Evolutionary conservation across 306 rosid species (phyloP).

Genomic region (Medicago ruthenica): DNA sequence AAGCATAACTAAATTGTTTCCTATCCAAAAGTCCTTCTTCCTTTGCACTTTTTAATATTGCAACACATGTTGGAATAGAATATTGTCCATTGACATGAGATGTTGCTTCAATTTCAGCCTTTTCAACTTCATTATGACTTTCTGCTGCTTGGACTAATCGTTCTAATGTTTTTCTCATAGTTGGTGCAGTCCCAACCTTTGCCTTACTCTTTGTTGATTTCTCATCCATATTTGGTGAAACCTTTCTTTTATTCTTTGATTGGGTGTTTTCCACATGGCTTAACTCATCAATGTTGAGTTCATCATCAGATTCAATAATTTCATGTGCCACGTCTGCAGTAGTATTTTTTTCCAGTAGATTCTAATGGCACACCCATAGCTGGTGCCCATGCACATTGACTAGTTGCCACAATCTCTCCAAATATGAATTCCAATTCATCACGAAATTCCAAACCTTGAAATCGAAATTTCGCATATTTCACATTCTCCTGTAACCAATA

Average conservation of each 20-base stretch:
- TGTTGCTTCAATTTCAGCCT: not conserved
- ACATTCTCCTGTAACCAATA: not conserved
- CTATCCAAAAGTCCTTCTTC: too few relatives aligned
- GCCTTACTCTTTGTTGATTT: not conserved
- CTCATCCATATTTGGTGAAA: not conserved
- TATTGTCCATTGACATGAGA: not conserved
- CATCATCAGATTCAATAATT: too few relatives aligned
- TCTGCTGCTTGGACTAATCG: not conserved
- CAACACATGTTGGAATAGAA: not conserved
- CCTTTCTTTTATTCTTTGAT: not conserved
- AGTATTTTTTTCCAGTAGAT: not conserved
- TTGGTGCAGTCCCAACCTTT: not conserved
- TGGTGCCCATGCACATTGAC: not conserved
- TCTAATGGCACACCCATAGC: not conserved
- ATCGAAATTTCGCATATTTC: not conserved
- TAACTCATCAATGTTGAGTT: not conserved
- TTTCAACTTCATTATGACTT: not conserved
- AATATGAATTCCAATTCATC: conserved; percentile 4
- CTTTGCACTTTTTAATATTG: too few relatives aligned
- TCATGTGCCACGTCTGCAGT: not conserved
- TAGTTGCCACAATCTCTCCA: not conserved
- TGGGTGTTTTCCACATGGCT: not conserved
- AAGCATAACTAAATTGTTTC: too few relatives aligned
- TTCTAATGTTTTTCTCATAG: not conserved
- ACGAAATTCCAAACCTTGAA: not conserved